Conservation (phyloP, 306 rosid species). For the Geum urbanum region DNA sequence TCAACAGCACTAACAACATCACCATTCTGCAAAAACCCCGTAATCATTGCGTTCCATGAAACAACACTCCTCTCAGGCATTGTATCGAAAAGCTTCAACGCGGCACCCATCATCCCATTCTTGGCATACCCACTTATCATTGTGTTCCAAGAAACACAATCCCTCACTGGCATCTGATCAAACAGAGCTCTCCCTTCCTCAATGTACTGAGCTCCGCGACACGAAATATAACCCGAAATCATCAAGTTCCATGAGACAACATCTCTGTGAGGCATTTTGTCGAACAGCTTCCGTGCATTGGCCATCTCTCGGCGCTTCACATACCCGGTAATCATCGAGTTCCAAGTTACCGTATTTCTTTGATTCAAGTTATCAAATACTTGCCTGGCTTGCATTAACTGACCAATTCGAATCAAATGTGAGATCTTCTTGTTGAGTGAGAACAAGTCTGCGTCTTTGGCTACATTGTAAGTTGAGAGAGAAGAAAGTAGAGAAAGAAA, state of each 20-base stretch:
- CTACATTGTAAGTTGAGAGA: neutral
- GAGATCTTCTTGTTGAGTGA: neutral
- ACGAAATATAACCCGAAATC: neutral
- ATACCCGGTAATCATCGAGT: neutral
- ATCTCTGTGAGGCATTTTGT: neutral
- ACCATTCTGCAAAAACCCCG: neutral
- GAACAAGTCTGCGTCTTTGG: neutral
- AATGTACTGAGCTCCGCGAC: neutral
- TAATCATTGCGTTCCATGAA: neutral
- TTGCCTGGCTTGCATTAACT: neutral
- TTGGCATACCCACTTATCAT: constrained; percentile 2
- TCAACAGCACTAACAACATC: neutral
- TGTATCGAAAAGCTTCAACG: neutral
- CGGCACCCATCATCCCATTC: neutral
- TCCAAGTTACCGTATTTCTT: neutral
- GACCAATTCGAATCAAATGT: neutral
- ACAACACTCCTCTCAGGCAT: neutral
- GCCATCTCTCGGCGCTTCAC: neutral
- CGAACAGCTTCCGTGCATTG: neutral
- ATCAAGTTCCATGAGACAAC: neutral
- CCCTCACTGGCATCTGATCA: neutral
- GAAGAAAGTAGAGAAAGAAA: too few relatives aligned
- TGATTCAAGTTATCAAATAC: neutral
- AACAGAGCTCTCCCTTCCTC: neutral
- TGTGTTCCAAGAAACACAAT: constrained; percentile 3